These are phyloP conservation scores for Oryza punctata DNA, from an alignment of 176 grass and related monocot species.

Conservation along the genomic window DNA sequence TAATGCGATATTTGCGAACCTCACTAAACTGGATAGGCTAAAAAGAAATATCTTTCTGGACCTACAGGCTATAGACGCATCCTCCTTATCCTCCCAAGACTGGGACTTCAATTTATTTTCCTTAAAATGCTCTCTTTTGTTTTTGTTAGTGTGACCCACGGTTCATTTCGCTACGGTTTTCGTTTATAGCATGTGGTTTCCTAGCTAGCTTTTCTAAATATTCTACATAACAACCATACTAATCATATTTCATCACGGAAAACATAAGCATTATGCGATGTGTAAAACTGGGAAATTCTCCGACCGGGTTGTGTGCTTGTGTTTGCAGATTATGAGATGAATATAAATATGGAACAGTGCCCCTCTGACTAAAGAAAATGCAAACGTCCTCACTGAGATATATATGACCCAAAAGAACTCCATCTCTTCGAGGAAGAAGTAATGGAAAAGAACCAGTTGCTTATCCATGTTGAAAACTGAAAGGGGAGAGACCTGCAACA, in stretches of 20 bases:
- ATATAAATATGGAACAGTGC: neutral
- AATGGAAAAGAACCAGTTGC: slow-evolving; percentile 10
- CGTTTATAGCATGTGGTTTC: too few species aligned
- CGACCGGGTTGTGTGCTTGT: neutral
- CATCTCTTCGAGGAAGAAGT: slow-evolving; percentile 38
- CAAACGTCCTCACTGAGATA: neutral
- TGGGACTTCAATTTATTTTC: too few species aligned
- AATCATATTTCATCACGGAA: neutral
- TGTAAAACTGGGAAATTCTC: neutral
- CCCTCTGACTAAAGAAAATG: neutral
- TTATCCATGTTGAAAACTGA: slow-evolving; percentile 31
- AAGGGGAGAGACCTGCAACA: neutral
- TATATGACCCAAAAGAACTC: slow-evolving; percentile 2
- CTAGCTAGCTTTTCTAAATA: too few species aligned
- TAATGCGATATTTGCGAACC: too few species aligned
- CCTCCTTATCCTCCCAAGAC: too few species aligned
- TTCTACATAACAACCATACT: neutral
- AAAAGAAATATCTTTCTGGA: too few species aligned
- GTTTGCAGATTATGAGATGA: neutral
- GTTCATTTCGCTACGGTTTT: too few species aligned
- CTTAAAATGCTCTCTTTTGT: too few species aligned
- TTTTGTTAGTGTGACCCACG: too few species aligned
- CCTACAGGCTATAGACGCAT: too few species aligned
- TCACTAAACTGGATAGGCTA: too few species aligned
- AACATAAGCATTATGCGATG: neutral